phyloP scores from a whole-genome alignment of 805 yeast species.

The Metschnikowia arizonensis region DNA sequence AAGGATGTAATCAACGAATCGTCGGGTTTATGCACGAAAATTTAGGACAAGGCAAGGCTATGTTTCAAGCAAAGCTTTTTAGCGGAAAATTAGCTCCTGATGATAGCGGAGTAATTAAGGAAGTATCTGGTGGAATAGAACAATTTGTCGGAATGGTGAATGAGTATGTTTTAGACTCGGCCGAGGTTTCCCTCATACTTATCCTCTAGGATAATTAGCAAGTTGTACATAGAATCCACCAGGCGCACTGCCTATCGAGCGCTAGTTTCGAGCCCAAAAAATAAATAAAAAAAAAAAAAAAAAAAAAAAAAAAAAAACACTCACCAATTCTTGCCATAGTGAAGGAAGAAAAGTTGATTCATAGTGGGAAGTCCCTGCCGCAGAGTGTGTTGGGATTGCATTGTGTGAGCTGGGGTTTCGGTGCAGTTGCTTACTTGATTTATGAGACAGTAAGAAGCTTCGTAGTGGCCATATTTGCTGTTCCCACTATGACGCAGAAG shows the following conservation, averaged over 20 bases:
- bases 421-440: not conserved
- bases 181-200: constrained; percentile 4
- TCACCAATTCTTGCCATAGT: not conserved
- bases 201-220: constrained; percentile 3
- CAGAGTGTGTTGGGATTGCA: not conserved
- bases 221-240: constrained; percentile 2
- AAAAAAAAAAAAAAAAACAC: not conserved
- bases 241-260: constrained; percentile 4
- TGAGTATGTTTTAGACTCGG: constrained; percentile 1
- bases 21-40: not conserved
- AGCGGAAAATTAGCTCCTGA: not conserved
- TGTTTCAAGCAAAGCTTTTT: not conserved
- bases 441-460: not conserved
- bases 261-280: constrained; percentile 1
- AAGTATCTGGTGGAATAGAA: not conserved
- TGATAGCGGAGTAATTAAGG: not conserved
- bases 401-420: not conserved
- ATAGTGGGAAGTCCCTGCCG: not conserved
- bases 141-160: not conserved
- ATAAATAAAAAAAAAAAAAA: not conserved
- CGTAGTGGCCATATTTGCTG: not conserved
- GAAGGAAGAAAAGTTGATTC: not conserved
- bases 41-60: not conserved
- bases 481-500: not conserved
- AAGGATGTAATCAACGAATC: not conserved